Evolutionary conservation across 2,329 filamentous ascomycete genomes (phyloP).

Genomic region (Apiospora koreana): DNA sequence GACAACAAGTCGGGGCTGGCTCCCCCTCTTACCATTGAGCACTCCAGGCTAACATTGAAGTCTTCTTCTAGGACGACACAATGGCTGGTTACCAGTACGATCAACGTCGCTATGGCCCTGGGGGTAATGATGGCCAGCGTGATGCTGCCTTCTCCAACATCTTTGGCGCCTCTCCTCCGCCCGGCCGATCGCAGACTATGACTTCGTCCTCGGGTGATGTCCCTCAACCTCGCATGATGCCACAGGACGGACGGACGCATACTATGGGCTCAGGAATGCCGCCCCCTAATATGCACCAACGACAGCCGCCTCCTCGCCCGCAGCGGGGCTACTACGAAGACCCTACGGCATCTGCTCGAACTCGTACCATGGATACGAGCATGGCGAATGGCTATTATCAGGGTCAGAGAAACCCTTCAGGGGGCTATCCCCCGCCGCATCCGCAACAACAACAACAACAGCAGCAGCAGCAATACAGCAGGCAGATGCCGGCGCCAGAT

Average conservation of each 20-base stretch:
- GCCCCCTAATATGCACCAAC: slow-evolving; percentile 56
- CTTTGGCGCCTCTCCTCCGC: slow-evolving; percentile 83
- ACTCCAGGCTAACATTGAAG: slow-evolving; percentile 4
- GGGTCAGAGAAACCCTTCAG: slow-evolving; percentile 52
- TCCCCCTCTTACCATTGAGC: not conserved
- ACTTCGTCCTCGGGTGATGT: slow-evolving; percentile 65
- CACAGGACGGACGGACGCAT: slow-evolving; percentile 69
- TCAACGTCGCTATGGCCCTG: slow-evolving; percentile 53
- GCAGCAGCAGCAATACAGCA: slow-evolving; percentile 31
- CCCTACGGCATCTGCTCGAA: slow-evolving; percentile 35
- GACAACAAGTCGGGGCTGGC: not conserved
- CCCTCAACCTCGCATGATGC: slow-evolving; percentile 52
- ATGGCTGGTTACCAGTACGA: slow-evolving; percentile 60
- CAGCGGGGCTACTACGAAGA: slow-evolving; percentile 40
- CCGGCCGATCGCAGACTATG: slow-evolving; percentile 94
- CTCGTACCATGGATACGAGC: slow-evolving; percentile 45
- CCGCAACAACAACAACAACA: not conserved
- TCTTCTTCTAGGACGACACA: slow-evolving; percentile 39
- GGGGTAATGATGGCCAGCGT: slow-evolving; percentile 67
- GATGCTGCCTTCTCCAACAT: slow-evolving; percentile 97
- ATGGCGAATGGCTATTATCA: slow-evolving; percentile 55
- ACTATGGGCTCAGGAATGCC: slow-evolving; percentile 64
- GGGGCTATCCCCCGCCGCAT: slow-evolving; percentile 43
- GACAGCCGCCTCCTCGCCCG: slow-evolving; percentile 55
- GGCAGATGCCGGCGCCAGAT: slow-evolving; percentile 49